These are phyloP conservation scores for Shiraia sp. DNA, from an alignment of 2,329 filamentous ascomycete species.

Conservation along the genomic window DNA sequence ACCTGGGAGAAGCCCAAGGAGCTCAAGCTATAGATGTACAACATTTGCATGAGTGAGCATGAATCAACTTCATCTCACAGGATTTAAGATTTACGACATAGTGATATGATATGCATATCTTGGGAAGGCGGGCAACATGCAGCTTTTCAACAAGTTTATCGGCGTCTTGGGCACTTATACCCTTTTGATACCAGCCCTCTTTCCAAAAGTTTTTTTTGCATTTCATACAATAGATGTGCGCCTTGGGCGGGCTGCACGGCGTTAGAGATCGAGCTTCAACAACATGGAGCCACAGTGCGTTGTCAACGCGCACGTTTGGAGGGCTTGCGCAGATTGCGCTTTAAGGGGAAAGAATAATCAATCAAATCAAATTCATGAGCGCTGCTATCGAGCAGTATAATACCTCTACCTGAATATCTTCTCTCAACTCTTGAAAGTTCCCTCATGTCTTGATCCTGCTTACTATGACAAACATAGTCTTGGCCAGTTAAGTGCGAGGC, in stretches of 20 bases:
- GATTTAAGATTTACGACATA: slow-evolving; percentile 34
- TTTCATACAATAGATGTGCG: slow-evolving; percentile 20
- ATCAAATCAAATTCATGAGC: not conserved
- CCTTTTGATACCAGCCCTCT: slow-evolving; percentile 36
- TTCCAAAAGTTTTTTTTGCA: slow-evolving; percentile 39
- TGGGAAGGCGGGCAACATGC: slow-evolving; percentile 36
- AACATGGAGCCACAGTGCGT: slow-evolving; percentile 32
- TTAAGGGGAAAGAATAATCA: not conserved
- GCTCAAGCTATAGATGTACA: slow-evolving; percentile 76
- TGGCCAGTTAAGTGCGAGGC: too few relatives aligned
- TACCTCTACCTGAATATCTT: too few relatives aligned
- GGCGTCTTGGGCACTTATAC: slow-evolving; percentile 43
- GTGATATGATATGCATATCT: slow-evolving; percentile 44
- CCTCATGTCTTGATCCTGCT: too few relatives aligned
- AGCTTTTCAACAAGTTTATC: slow-evolving; percentile 48
- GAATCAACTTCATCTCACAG: slow-evolving; percentile 47
- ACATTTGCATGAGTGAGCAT: slow-evolving; percentile 38
- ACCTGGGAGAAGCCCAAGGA: slow-evolving; percentile 97
- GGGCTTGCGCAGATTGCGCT: not conserved
- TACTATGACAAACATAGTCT: too few relatives aligned
- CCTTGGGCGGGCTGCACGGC: slow-evolving; percentile 22
- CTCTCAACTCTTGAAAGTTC: too few relatives aligned
- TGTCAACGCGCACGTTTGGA: slow-evolving; percentile 31
- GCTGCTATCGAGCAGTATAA: not conserved
- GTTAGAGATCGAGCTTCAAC: slow-evolving; percentile 30